phyloP scores from a whole-genome alignment of 2,329 filamentous ascomycete species.

The Talaromyces sp. region DNA sequence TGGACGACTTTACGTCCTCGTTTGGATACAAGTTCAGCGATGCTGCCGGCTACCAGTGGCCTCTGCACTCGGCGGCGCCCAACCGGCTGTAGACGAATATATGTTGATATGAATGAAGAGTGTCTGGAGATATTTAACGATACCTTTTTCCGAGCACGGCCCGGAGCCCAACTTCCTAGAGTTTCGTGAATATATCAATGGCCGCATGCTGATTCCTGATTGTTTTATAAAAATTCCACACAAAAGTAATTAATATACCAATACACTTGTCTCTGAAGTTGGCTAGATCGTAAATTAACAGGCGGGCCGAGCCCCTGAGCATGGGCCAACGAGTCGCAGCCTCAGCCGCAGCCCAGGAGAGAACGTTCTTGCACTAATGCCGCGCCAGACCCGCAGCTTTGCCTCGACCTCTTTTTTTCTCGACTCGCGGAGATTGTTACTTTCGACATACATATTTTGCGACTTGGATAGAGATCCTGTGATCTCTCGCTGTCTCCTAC shows the following conservation, averaged over 20 bases:
- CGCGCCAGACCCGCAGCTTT: background rate
- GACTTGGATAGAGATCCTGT: background rate
- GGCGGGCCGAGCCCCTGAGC: conserved; percentile 1
- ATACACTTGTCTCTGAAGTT: no score
- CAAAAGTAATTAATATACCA: no score
- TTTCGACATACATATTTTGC: background rate
- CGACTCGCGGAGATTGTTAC: background rate
- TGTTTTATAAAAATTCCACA: background rate
- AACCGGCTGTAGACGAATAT: conserved; percentile 67
- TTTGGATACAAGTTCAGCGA: conserved; percentile 99
- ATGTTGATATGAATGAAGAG: conserved; percentile 5
- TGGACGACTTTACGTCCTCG: conserved; percentile 96
- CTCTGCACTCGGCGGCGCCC: conserved; percentile 61
- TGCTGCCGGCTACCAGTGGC: conserved; percentile 92
- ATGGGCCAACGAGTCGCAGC: background rate
- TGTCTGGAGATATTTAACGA: background rate
- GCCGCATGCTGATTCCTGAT: background rate
- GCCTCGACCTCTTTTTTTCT: background rate
- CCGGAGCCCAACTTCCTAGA: conserved; percentile 5
- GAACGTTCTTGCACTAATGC: background rate
- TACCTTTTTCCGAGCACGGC: conserved; percentile 1
- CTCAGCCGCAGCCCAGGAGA: background rate
- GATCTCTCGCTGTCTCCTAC: background rate
- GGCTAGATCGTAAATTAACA: background rate
- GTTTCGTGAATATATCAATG: conserved; percentile 6